Percentiles rank a stretch among this genome's conserved stretches.
Evolutionary conservation across 495 filamentous ascomycete species (phyloP).

Genomic region (Xylaria bambusicola): DNA sequence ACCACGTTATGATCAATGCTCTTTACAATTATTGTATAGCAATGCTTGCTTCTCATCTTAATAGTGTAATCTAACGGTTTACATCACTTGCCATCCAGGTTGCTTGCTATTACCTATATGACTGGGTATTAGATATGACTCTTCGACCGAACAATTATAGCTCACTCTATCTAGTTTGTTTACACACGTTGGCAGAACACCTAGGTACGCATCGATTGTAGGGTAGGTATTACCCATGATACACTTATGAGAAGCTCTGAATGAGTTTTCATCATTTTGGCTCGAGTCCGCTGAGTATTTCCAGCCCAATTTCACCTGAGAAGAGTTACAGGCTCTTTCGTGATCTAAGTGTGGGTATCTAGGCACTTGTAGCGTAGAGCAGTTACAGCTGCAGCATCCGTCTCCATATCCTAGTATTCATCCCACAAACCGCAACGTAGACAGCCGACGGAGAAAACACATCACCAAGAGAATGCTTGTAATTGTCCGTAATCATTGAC

Average conservation of each 20-base stretch:
- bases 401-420: background rate
- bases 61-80: no score
- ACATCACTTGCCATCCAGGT: no score
- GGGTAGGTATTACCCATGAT: no score
- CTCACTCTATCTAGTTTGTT: no score
- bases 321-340: slow-evolving; percentile 8
- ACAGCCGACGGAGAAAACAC: slow-evolving; percentile 4
- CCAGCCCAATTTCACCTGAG: slow-evolving; percentile 3
- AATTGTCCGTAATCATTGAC: slow-evolving; percentile 44
- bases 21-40: no score
- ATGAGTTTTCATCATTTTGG: slow-evolving; percentile 6
- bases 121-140: no score
- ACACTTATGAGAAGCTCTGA: background rate
- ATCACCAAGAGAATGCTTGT: slow-evolving; percentile 19
- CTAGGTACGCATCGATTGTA: background rate
- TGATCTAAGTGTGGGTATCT: slow-evolving; percentile 7
- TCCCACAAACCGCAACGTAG: background rate
- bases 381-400: background rate
- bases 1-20: no score
- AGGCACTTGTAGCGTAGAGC: slow-evolving; percentile 5
- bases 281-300: background rate
- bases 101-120: no score
- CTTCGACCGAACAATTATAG: no score
- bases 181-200: no score
- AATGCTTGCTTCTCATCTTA: no score